Evolutionary conservation across 768 basidiomycete genomes (phyloP).

Genomic region (Porpolomopsis calyptriformis): DNA sequence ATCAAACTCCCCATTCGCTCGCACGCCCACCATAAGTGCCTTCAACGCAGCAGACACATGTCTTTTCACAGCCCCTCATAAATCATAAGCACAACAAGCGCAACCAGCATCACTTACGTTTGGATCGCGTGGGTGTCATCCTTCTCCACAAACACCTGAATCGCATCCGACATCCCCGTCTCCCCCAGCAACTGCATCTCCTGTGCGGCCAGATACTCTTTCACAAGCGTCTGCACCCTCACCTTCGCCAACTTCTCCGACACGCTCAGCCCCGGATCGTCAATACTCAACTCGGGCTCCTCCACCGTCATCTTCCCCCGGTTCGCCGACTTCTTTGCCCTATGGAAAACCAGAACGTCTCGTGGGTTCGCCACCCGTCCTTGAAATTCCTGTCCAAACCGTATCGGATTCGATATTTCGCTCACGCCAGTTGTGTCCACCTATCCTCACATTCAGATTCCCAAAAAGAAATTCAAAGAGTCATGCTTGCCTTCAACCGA

Average conservation of each 20-base stretch:
- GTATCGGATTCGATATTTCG: constrained; percentile 90
- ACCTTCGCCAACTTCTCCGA: constrained; percentile 73
- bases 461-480: not conserved
- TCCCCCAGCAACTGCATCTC: constrained; percentile 87
- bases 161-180: constrained; percentile 85
- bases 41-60: constrained; percentile 56
- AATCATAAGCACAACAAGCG: constrained; percentile 3
- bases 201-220: constrained; percentile 86
- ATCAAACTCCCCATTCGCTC: constrained; percentile 52
- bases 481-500: constrained; percentile 81
- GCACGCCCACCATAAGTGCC: constrained; percentile 55
- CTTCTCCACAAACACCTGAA: constrained; percentile 94
- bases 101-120: constrained; percentile 38
- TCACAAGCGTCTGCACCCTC: constrained; percentile 79
- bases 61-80: constrained; percentile 24
- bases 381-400: constrained; percentile 93
- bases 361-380: constrained; percentile 89
- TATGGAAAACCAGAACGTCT: constrained; percentile 85
- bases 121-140: constrained; percentile 91
- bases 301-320: constrained; percentile 58
- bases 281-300: constrained; percentile 71
- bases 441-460: constrained; percentile 20
- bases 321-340: constrained; percentile 48
- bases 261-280: constrained; percentile 55
- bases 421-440: constrained; percentile 87